These are phyloP conservation scores for Bryoerythrophyllum caledonicum DNA, from an alignment of 225 moss, liverwort and hornwort genomes.

Conservation along the genomic window DNA sequence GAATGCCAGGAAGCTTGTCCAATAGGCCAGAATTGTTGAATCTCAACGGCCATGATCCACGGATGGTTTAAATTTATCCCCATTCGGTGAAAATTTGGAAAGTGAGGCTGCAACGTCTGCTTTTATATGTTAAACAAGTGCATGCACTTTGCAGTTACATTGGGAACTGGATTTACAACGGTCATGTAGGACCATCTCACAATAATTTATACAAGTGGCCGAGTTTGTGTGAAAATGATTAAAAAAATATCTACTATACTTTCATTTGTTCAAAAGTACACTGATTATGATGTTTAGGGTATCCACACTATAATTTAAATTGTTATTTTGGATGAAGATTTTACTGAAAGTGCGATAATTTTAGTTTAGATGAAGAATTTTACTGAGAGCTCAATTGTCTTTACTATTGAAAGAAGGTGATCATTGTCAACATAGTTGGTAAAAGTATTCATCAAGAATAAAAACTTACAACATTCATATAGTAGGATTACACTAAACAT, in stretches of 20 bases:
- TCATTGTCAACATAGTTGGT: too few relatives aligned
- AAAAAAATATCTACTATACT: neutral
- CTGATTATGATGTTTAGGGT: too few relatives aligned
- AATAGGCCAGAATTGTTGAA: neutral
- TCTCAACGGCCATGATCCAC: neutral
- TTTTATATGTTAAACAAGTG: neutral
- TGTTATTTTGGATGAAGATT: too few relatives aligned
- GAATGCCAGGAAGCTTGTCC: neutral
- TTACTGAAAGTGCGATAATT: too few relatives aligned
- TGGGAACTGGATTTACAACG: slow-evolving; percentile 7
- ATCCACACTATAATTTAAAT: too few relatives aligned
- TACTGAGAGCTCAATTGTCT: too few relatives aligned
- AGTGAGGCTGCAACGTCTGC: neutral
- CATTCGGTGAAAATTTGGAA: neutral
- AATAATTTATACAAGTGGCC: neutral
- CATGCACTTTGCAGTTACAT: neutral
- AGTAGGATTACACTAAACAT: too few relatives aligned
- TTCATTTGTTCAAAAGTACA: too few relatives aligned
- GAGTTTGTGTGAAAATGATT: neutral
- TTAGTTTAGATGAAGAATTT: too few relatives aligned
- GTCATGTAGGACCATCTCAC: neutral
- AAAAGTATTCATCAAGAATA: too few relatives aligned
- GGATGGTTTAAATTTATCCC: neutral
- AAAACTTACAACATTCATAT: too few relatives aligned
- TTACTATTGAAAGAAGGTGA: too few relatives aligned